These are phyloP conservation scores for Petrea volubilis DNA, from an alignment of 257 asterid genomes.

Conservation along the genomic window DNA sequence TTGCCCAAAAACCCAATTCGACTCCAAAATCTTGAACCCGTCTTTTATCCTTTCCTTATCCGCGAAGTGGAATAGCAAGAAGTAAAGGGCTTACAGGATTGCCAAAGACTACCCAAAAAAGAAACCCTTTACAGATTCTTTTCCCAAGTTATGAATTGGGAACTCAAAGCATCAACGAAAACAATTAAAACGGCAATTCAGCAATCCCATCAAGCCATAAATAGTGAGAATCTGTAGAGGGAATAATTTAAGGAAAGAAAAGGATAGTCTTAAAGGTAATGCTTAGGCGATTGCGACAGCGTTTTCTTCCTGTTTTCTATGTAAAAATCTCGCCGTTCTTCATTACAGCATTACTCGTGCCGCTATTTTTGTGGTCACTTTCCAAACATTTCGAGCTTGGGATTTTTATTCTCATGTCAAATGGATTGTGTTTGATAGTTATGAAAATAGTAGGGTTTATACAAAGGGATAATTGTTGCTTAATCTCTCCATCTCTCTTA, in stretches of 20 bases:
- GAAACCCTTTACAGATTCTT: background rate
- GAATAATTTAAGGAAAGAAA: background rate
- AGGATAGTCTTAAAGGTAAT: constrained; percentile 34
- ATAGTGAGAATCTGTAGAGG: background rate
- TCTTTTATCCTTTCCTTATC: background rate
- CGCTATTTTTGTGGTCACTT: too few relatives aligned
- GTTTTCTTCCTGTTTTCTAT: background rate
- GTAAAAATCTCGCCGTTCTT: too few relatives aligned
- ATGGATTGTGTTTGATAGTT: too few relatives aligned
- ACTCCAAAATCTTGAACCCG: background rate
- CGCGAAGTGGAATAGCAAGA: background rate
- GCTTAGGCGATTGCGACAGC: background rate
- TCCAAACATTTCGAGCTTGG: too few relatives aligned
- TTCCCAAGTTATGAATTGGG: constrained; percentile 2
- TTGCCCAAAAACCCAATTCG: constrained; percentile 23
- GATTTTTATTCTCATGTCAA: too few relatives aligned
- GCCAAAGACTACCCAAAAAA: background rate
- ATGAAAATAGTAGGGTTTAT: too few relatives aligned
- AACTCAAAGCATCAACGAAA: background rate
- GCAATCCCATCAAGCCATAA: constrained; percentile 12
- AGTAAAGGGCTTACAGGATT: background rate
- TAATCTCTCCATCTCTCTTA: too few relatives aligned
- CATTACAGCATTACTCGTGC: too few relatives aligned
- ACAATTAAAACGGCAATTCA: background rate
- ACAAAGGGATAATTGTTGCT: too few relatives aligned